These are phyloP conservation scores for Asclepias syriaca DNA, from an alignment of 257 asterid species.

Conservation along the genomic window DNA sequence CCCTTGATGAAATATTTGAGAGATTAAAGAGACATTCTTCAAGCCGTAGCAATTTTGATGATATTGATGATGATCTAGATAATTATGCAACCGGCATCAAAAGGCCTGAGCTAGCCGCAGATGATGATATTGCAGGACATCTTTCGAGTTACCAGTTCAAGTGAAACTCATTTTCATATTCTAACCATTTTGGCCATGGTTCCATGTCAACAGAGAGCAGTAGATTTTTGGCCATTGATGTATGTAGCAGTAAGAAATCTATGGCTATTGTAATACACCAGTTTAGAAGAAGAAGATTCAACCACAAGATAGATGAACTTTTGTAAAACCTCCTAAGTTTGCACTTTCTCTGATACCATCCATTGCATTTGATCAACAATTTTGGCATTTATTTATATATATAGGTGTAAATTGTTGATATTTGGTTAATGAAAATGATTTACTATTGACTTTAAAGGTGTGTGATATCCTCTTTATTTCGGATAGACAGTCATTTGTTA, in stretches of 20 bases:
- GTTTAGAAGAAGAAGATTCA: not conserved
- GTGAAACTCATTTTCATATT: not conserved
- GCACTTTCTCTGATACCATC: not conserved
- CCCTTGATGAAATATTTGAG: constrained; percentile 61
- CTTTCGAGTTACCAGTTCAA: not conserved
- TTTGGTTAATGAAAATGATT: not conserved
- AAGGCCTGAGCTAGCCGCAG: constrained; percentile 24
- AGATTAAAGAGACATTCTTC: constrained; percentile 40
- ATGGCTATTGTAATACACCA: not conserved
- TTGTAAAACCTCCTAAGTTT: constrained; percentile 1
- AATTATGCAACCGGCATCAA: constrained; percentile 19
- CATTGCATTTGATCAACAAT: not conserved
- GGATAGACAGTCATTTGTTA: not conserved
- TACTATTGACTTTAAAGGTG: not conserved
- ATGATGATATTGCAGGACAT: constrained; percentile 20
- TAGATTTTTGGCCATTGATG: not conserved
- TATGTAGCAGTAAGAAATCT: not conserved
- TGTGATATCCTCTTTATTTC: too few relatives aligned
- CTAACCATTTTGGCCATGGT: not conserved
- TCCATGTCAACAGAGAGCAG: not conserved
- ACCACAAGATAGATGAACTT: not conserved
- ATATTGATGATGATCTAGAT: constrained; percentile 23
- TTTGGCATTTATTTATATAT: not conserved
- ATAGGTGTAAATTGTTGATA: not conserved
- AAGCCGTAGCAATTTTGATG: constrained; percentile 24